Evolutionary conservation across 2,329 filamentous ascomycete species (phyloP), one percentile per base, ranked within the genome.

Genomic region (Sporothrix globosa): DNA sequence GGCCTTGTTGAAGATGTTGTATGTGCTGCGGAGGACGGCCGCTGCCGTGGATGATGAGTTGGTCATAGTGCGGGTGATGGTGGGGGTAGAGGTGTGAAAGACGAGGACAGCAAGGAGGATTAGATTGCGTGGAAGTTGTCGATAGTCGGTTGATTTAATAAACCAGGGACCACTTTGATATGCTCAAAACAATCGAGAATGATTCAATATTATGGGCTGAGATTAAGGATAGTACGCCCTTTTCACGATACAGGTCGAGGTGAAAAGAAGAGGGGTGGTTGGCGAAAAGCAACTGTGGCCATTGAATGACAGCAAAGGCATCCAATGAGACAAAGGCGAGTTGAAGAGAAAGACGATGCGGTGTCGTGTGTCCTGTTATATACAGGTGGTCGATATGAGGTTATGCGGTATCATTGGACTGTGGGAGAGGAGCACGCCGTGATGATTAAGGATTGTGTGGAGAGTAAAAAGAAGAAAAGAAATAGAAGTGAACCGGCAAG

Each of bases 1-100:
- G 69, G 75, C 73, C 56, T 71, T 75, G 61, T 69, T 67, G 48
- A 76, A 73, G 63, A 74, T 61, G 56, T 58, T 73, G 69, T 76
- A 75, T 41, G 53, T 66, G 4, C 72, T 70, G 17, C 72, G 48
- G 17, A 75, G 60, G 17, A 73, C 52, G 9, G 72, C 72, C 2
- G 68, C 70, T 9, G 74, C 70, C 0, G 72, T 70, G 11, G 61
- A 44, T 3, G 75, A 74, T 3, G 70, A 73, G 73, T 77, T 76
- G 17, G 72, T 46, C 74, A 75, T 74, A n/a, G 1, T 71, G 72
- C 27, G n/a, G 21, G 14, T 21, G 54, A 48, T 30, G 61, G 50
- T 34, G 19, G 39, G 19, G 50, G 19, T n/a, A 4, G 53, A 24
- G 17, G 10, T 50, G 34, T 34, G 11, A 14, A 11, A 34, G 44